A percentile compares a stretch with the other conserved stretches of the same genome.
These are phyloP conservation scores for Phialophora expanda DNA, from an alignment of 2,329 filamentous ascomycete genomes.

Conservation along the genomic window DNA sequence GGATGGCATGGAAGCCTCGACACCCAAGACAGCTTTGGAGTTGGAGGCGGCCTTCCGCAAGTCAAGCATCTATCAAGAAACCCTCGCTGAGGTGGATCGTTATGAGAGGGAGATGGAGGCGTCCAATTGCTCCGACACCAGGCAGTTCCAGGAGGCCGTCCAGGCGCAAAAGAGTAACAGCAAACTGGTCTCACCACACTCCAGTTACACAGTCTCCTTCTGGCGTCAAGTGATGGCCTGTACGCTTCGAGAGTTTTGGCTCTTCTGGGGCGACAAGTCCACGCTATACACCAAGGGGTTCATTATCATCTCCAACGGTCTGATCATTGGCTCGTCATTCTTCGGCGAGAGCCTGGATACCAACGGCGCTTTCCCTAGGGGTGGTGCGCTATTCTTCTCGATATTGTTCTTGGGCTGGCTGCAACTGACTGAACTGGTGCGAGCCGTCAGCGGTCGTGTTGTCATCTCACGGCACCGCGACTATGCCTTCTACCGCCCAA, in stretches of 20 bases:
- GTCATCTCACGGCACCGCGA: conserved; percentile 72
- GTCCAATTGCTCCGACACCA: conserved; percentile 65
- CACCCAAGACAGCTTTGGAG: conserved; percentile 72
- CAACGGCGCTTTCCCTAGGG: conserved; percentile 66
- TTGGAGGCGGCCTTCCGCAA: conserved; percentile 70
- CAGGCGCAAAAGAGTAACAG: conserved; percentile 70
- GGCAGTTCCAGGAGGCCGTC: conserved; percentile 69
- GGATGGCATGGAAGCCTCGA: conserved; percentile 66
- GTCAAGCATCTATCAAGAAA: conserved; percentile 65
- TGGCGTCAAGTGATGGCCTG: conserved; percentile 66
- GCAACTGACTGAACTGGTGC: conserved; percentile 78
- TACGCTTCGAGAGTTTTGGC: conserved; percentile 76
- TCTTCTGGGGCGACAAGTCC: conserved; percentile 75
- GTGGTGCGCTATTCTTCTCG: conserved; percentile 69
- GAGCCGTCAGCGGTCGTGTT: conserved; percentile 71
- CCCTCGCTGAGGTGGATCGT: conserved; percentile 65
- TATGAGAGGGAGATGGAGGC: conserved; percentile 65
- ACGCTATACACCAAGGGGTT: conserved; percentile 79
- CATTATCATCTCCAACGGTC: conserved; percentile 73
- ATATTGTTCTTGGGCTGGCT: conserved; percentile 72
- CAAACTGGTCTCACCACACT: conserved; percentile 60
- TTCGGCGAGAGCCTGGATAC: conserved; percentile 68
- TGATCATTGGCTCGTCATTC: conserved; percentile 81
- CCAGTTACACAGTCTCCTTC: conserved; percentile 78
- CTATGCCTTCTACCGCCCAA: conserved; percentile 73